Conservation (phyloP, 1,284 basidiomycete species). For the Termitomyces sp. region DNA sequence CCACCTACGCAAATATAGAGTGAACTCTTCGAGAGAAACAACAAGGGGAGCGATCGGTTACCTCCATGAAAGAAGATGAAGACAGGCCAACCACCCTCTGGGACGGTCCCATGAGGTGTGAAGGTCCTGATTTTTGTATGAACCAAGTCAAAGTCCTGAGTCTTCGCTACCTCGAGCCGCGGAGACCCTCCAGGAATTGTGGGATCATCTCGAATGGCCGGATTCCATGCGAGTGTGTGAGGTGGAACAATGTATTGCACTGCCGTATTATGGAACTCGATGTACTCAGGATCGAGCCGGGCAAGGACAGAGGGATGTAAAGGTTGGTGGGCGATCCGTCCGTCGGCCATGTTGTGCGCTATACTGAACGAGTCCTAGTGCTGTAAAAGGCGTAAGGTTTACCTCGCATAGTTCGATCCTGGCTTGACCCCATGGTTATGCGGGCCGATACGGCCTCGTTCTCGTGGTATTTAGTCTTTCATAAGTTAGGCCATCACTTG, state of each 20-base stretch:
- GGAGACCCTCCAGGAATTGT: slow-evolving; percentile 53
- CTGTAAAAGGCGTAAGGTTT: neutral
- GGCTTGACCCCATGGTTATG: neutral
- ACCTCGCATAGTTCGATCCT: neutral
- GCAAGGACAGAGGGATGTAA: slow-evolving; percentile 54
- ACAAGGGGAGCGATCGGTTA: slow-evolving; percentile 18
- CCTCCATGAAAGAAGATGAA: slow-evolving; percentile 62
- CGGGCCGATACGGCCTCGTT: no score
- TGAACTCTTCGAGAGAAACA: neutral
- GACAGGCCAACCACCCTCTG: slow-evolving; percentile 53
- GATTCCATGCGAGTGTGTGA: slow-evolving; percentile 7
- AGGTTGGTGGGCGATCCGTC: slow-evolving; percentile 34
- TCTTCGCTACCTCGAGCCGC: slow-evolving; percentile 49
- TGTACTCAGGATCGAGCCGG: slow-evolving; percentile 59
- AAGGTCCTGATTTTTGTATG: slow-evolving; percentile 51
- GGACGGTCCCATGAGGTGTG: slow-evolving; percentile 48
- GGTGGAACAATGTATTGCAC: slow-evolving; percentile 33
- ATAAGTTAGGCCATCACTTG: neutral
- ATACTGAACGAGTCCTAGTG: neutral
- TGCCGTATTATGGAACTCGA: slow-evolving; percentile 53
- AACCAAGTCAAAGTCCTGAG: slow-evolving; percentile 43
- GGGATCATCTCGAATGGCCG: slow-evolving; percentile 44
- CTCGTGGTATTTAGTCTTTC: no score
- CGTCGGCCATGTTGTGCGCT: slow-evolving; percentile 7
- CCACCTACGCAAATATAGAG: slow-evolving; percentile 41